These are phyloP conservation scores for Penicillium sp. DNA, from an alignment of 2,329 filamentous ascomycete genomes.

Conservation along the genomic window DNA sequence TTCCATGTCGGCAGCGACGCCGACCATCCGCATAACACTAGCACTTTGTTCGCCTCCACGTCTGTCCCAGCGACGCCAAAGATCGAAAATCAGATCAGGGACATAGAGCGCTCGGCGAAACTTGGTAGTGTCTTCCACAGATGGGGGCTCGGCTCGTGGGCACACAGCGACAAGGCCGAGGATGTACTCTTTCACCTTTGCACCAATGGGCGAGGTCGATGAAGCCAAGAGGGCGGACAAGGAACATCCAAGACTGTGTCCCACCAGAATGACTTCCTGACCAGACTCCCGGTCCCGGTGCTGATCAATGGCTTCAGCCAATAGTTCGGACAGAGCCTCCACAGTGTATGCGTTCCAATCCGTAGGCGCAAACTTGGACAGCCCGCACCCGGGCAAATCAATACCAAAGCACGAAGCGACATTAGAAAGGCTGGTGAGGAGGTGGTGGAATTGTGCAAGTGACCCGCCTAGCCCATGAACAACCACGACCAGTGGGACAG, in stretches of 20 bases:
- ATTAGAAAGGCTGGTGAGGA: constrained; percentile 78
- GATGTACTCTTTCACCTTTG: constrained; percentile 61
- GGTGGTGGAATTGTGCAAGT: constrained; percentile 77
- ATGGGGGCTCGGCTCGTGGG: constrained; percentile 65
- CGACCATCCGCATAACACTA: constrained; percentile 73
- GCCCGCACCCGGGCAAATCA: constrained; percentile 85
- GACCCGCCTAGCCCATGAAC: constrained; percentile 93
- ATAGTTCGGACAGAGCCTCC: constrained; percentile 69
- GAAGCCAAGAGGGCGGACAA: constrained; percentile 71
- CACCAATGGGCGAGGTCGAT: constrained; percentile 51
- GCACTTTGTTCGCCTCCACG: constrained; percentile 72
- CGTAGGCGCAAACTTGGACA: constrained; percentile 69
- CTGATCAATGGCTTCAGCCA: constrained; percentile 70
- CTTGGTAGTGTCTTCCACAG: constrained; percentile 50
- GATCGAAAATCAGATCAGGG: constrained; percentile 65
- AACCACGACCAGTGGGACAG: constrained; percentile 82
- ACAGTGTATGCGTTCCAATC: constrained; percentile 76
- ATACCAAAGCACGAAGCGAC: constrained; percentile 81
- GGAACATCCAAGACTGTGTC: constrained; percentile 86
- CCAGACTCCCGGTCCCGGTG: constrained; percentile 63
- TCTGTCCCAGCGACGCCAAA: constrained; percentile 75
- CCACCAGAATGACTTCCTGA: constrained; percentile 76
- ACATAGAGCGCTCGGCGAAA: constrained; percentile 63
- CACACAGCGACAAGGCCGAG: constrained; percentile 77
- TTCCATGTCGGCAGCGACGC: constrained; percentile 39